Evolutionary conservation across 1,284 basidiomycete genomes (phyloP).

Genomic region (Xerocomus minutiporus): DNA sequence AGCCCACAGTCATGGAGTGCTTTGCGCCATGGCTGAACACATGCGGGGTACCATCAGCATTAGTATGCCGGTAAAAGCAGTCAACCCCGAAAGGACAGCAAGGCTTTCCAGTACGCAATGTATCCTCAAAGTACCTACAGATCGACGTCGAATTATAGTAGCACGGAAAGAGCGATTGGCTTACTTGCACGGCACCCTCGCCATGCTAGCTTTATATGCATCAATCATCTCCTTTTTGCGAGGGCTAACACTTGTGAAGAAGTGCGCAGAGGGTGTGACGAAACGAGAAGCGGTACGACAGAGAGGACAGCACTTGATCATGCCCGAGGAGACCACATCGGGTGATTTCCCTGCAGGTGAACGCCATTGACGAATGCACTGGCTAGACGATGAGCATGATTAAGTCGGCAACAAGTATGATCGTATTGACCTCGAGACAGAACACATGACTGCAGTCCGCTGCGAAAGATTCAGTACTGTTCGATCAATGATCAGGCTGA

Average conservation of each 20-base stretch:
- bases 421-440: slow-evolving; percentile 52
- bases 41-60: slow-evolving; percentile 58
- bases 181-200: slow-evolving; percentile 59
- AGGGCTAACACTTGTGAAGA: slow-evolving; percentile 49
- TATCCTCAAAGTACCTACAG: slow-evolving; percentile 58
- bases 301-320: slow-evolving; percentile 70
- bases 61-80: slow-evolving; percentile 69
- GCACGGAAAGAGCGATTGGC: slow-evolving; percentile 20
- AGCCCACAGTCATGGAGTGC: slow-evolving; percentile 45
- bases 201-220: slow-evolving; percentile 67
- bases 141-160: slow-evolving; percentile 2
- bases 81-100: slow-evolving; percentile 72
- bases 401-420: slow-evolving; percentile 1
- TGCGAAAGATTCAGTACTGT: slow-evolving; percentile 26
- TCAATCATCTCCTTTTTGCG: slow-evolving; percentile 49
- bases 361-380: slow-evolving; percentile 76
- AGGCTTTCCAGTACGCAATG: slow-evolving; percentile 40
- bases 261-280: slow-evolving; percentile 64
- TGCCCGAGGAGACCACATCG: slow-evolving; percentile 50
- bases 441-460: slow-evolving; percentile 70
- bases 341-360: slow-evolving; percentile 48
- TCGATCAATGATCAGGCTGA: slow-evolving; percentile 1
- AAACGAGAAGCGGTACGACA: slow-evolving; percentile 61
- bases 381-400: slow-evolving; percentile 10
- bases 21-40: slow-evolving; percentile 53